A percentile compares a stretch with the other conserved stretches of the same genome.
These are phyloP conservation scores for Spergularia azorica DNA, from an alignment of 179 eudicot species.

Conservation along the genomic window DNA sequence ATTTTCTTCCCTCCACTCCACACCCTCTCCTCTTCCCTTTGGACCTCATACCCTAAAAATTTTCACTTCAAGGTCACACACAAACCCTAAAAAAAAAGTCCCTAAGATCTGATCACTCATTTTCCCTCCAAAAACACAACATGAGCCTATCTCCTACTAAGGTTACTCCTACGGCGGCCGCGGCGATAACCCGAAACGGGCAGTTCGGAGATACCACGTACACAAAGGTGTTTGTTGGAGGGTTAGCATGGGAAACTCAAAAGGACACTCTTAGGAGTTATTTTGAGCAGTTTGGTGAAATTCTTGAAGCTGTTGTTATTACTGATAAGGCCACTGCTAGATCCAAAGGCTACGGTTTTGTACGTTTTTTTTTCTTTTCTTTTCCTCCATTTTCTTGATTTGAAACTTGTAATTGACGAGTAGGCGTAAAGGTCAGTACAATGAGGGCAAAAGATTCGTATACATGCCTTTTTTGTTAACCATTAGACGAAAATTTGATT, in stretches of 20 bases:
- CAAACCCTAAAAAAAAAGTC: background rate
- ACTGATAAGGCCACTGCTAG: conserved; percentile 77
- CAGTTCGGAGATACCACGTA: conserved; percentile 81
- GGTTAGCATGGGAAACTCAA: conserved; percentile 87
- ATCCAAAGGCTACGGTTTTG: conserved; percentile 95
- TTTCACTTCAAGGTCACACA: background rate
- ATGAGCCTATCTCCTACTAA: conserved; percentile 3
- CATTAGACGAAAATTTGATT: no score
- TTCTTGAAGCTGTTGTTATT: conserved; percentile 87
- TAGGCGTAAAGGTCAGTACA: no score
- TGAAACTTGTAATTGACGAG: background rate
- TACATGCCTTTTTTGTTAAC: no score
- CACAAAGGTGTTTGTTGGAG: conserved; percentile 89
- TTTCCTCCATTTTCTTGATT: background rate
- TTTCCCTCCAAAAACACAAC: background rate
- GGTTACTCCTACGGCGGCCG: conserved; percentile 33
- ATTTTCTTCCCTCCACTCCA: conserved; percentile 22
- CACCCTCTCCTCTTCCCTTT: background rate
- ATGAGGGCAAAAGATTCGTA: no score
- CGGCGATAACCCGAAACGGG: conserved; percentile 15
- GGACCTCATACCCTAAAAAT: background rate
- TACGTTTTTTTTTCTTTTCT: conserved; percentile 26
- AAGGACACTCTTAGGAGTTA: conserved; percentile 72
- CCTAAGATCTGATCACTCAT: no score
- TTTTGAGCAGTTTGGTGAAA: conserved; percentile 81